phyloP scores from a whole-genome alignment of 176 grass and related monocot species.

The Typha latifolia region DNA sequence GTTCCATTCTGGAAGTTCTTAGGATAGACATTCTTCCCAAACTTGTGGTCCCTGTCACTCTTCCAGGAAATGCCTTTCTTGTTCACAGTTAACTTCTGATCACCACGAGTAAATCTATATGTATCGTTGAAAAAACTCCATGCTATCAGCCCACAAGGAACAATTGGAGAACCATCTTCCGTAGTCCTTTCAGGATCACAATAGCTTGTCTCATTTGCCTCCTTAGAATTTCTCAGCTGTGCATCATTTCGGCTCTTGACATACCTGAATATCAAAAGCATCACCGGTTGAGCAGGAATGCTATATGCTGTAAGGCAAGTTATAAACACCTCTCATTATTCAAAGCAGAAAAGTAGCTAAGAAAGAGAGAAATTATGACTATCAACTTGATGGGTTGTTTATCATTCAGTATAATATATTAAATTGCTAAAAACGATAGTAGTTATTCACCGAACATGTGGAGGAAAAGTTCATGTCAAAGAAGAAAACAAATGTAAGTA shows the following conservation, averaged over 20 bases:
- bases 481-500: background rate
- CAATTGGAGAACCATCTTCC: constrained; percentile 46
- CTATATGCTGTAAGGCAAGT: background rate
- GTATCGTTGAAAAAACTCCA: constrained; percentile 99
- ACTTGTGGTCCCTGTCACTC: constrained; percentile 96
- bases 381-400: too few relatives aligned
- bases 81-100: constrained; percentile 55
- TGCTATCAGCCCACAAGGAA: constrained; percentile 92
- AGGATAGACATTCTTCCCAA: constrained; percentile 80
- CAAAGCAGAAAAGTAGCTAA: too few relatives aligned
- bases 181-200: constrained; percentile 76
- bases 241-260: constrained; percentile 90
- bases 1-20: constrained; percentile 87
- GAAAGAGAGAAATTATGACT: too few relatives aligned
- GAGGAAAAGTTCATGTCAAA: background rate
- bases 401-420: too few relatives aligned
- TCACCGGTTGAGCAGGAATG: background rate
- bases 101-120: constrained; percentile 52
- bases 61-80: constrained; percentile 95
- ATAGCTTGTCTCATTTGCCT: constrained; percentile 38
- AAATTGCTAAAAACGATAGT: too few relatives aligned
- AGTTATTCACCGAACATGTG: too few relatives aligned
- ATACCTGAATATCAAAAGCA: constrained; percentile 48
- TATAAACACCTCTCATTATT: too few relatives aligned
- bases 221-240: constrained; percentile 38